phyloP scores from a whole-genome alignment of 495 filamentous ascomycete genomes.

The Mycothermus thermophilus region DNA sequence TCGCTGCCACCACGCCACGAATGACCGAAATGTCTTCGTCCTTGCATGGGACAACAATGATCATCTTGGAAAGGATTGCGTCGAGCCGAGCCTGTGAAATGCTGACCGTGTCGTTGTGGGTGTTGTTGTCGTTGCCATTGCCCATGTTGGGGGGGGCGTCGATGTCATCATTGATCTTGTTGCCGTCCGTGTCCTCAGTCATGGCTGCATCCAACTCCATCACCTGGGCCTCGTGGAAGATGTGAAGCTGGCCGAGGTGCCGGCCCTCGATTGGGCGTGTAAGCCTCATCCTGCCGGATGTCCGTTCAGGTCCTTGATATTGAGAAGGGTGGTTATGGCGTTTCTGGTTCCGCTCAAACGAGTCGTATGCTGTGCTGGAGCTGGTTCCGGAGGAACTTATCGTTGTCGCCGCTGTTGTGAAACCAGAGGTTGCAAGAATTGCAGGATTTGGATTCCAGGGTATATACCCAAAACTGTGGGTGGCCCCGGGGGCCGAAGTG shows the following conservation, averaged over 20 bases:
- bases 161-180: too few species aligned
- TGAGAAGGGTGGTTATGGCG: not conserved
- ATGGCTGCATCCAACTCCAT: not conserved
- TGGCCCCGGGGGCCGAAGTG: not conserved
- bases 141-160: too few species aligned
- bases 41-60: conserved; percentile 20
- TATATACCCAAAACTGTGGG: not conserved
- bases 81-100: not conserved
- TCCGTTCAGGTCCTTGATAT: too few species aligned
- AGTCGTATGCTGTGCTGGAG: too few species aligned
- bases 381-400: too few species aligned
- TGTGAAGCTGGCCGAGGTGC: conserved; percentile 1
- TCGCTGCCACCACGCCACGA: conserved; percentile 11
- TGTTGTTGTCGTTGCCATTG: not conserved
- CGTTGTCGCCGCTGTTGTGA: too few species aligned
- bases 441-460: too few species aligned
- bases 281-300: not conserved
- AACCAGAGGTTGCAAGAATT: not conserved
- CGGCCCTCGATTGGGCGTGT: not conserved
- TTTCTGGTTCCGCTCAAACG: too few species aligned
- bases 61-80: conserved; percentile 7
- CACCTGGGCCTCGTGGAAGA: not conserved
- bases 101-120: not conserved
- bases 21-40: conserved; percentile 11
- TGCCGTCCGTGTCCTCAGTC: too few species aligned